phyloP scores from a whole-genome alignment of 768 basidiomycete genomes.

The Suillus bovinus region DNA sequence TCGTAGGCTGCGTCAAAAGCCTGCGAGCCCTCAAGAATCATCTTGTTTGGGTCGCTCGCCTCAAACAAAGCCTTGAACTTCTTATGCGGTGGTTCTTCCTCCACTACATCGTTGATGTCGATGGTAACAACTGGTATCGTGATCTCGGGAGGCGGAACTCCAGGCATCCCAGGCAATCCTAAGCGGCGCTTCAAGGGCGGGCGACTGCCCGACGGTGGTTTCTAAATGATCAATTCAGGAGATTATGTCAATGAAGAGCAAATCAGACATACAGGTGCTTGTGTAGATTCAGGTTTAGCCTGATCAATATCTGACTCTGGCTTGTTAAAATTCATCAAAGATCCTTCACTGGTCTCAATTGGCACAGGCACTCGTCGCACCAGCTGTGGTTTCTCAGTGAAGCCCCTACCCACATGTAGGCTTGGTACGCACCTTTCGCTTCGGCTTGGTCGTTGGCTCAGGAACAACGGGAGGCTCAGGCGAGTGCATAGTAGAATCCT shows the following conservation, averaged over 20 bases:
- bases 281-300: conserved; percentile 15
- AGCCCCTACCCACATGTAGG: background rate
- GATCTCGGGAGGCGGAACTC: conserved; percentile 20
- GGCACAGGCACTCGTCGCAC: conserved; percentile 5
- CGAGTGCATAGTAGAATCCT: conserved; percentile 12
- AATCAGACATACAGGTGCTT: conserved; percentile 26
- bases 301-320: conserved; percentile 8
- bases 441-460: conserved; percentile 25
- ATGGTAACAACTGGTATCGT: conserved; percentile 19
- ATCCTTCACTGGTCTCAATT: background rate
- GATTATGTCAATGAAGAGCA: too few species aligned
- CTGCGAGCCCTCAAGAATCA: conserved; percentile 28
- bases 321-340: background rate
- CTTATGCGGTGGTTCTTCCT: conserved; percentile 58
- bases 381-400: background rate
- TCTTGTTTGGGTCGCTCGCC: conserved; percentile 53
- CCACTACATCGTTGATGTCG: conserved; percentile 19
- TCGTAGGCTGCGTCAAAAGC: conserved; percentile 16
- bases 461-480: conserved; percentile 20
- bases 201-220: conserved; percentile 41
- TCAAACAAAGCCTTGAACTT: conserved; percentile 75
- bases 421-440: conserved; percentile 33
- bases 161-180: conserved; percentile 32
- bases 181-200: conserved; percentile 54
- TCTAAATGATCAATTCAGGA: conserved; percentile 26